Percentiles rank a stretch among this genome's conserved stretches.
Conservation (phyloP, 495 filamentous ascomycete species). For the Daldinia concentrica region DNA sequence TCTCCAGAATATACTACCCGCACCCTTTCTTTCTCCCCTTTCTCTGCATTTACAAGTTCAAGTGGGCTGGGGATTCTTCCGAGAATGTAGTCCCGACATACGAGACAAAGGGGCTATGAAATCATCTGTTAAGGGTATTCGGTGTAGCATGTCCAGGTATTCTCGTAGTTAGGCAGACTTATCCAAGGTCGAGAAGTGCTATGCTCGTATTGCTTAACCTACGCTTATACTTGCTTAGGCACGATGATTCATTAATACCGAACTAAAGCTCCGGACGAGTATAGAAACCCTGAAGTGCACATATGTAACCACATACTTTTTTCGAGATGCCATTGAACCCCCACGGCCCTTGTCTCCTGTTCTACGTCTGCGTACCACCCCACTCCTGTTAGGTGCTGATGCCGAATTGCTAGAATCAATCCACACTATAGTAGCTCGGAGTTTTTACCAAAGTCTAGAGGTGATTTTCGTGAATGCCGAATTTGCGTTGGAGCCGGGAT, state of each 20-base stretch:
- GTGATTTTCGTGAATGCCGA: conserved; percentile 40
- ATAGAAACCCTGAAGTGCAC: neutral
- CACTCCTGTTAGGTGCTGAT: conserved; percentile 3
- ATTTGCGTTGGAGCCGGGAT: conserved; percentile 6
- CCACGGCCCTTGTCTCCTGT: conserved; percentile 8
- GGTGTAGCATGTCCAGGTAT: neutral
- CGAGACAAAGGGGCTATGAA: neutral
- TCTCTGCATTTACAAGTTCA: neutral
- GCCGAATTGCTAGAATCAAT: neutral
- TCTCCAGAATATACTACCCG: neutral
- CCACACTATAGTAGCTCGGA: conserved; percentile 16
- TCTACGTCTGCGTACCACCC: conserved; percentile 7
- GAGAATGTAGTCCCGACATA: neutral
- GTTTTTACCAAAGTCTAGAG: conserved; percentile 33
- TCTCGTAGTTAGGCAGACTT: neutral
- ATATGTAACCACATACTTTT: conserved; percentile 15
- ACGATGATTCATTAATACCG: neutral
- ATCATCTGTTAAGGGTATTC: neutral
- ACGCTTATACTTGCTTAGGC: neutral
- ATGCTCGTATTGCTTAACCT: neutral
- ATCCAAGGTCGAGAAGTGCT: neutral
- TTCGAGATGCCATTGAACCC: neutral
- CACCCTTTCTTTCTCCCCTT: neutral
- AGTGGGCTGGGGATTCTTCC: neutral
- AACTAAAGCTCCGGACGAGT: neutral